These are phyloP conservation scores for Cardiosporidium cionae DNA, from an alignment of 169 alveolate genomes.

Conservation along the genomic window DNA sequence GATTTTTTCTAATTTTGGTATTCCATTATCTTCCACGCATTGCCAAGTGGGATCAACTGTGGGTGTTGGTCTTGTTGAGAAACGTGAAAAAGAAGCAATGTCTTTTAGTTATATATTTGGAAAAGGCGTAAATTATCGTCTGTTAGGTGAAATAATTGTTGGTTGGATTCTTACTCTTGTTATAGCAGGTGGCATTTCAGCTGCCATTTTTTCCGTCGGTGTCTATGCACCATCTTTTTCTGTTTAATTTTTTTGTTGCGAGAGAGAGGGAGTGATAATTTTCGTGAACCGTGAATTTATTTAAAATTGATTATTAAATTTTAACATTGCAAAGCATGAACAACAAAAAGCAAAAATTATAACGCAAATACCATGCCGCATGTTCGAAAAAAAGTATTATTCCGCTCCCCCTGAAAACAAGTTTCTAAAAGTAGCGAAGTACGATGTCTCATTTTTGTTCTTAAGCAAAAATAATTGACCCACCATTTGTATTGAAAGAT, in stretches of 20 bases:
- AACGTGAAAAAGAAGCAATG: not conserved
- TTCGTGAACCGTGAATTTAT: too few species aligned
- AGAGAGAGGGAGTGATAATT: not conserved
- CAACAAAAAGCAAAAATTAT: too few species aligned
- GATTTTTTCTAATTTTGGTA: conserved; percentile 57
- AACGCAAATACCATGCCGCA: too few species aligned
- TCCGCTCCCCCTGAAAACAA: too few species aligned
- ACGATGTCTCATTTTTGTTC: too few species aligned
- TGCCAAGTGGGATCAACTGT: conserved; percentile 68
- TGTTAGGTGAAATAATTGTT: conserved; percentile 10
- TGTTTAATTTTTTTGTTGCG: not conserved
- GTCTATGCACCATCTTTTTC: not conserved
- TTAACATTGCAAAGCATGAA: too few species aligned
- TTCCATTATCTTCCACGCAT: conserved; percentile 75
- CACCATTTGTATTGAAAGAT: too few species aligned
- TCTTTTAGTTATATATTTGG: not conserved
- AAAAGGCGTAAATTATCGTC: conserved; percentile 21
- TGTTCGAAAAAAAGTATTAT: too few species aligned
- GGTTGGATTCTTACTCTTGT: conserved; percentile 29
- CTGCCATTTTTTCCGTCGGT: not conserved
- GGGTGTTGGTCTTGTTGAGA: conserved; percentile 65
- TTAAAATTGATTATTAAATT: too few species aligned
- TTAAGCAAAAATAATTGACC: too few species aligned
- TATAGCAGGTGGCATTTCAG: conserved; percentile 11
- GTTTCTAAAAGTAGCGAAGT: too few species aligned